These are phyloP conservation scores for Pseudonitzschia multistriata DNA, from an alignment of 108 stramenopile genomes.

Conservation along the genomic window DNA sequence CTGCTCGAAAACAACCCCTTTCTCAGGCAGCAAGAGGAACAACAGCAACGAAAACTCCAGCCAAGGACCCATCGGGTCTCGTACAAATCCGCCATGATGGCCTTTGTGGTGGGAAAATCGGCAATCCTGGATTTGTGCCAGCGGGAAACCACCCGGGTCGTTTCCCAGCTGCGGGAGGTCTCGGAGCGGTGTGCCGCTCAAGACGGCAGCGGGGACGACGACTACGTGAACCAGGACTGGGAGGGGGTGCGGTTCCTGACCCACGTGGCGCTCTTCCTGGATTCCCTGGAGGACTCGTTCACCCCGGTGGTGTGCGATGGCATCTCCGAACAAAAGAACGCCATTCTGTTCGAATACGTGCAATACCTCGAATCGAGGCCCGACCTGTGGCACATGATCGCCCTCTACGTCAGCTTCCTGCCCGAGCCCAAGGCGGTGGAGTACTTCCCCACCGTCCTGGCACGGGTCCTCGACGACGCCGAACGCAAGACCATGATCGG, in stretches of 20 bases:
- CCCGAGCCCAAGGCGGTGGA: constrained; percentile 47
- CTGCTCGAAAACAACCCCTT: constrained; percentile 16
- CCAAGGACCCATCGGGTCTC: background rate
- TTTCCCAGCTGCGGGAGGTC: constrained; percentile 2
- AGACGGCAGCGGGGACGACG: constrained; percentile 7
- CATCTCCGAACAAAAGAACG: constrained; percentile 29
- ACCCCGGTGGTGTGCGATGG: constrained; percentile 29
- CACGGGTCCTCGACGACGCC: constrained; percentile 40
- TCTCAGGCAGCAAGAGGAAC: background rate
- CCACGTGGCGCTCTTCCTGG: constrained; percentile 49
- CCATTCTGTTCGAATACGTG: constrained; percentile 39
- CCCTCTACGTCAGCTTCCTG: constrained; percentile 68
- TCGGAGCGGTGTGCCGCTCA: background rate
- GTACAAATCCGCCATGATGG: constrained; percentile 46
- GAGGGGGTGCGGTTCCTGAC: constrained; percentile 44
- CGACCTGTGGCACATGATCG: constrained; percentile 57
- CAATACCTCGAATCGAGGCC: constrained; percentile 39
- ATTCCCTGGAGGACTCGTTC: constrained; percentile 36
- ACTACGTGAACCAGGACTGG: constrained; percentile 12
- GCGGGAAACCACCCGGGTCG: constrained; percentile 20
- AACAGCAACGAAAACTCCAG: background rate
- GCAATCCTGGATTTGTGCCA: constrained; percentile 34
- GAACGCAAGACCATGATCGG: constrained; percentile 56
- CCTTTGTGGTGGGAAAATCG: constrained; percentile 60
- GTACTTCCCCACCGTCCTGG: constrained; percentile 51